Conservation (phyloP, 106 monocot genomes). For the Apostasia ramifera region DNA sequence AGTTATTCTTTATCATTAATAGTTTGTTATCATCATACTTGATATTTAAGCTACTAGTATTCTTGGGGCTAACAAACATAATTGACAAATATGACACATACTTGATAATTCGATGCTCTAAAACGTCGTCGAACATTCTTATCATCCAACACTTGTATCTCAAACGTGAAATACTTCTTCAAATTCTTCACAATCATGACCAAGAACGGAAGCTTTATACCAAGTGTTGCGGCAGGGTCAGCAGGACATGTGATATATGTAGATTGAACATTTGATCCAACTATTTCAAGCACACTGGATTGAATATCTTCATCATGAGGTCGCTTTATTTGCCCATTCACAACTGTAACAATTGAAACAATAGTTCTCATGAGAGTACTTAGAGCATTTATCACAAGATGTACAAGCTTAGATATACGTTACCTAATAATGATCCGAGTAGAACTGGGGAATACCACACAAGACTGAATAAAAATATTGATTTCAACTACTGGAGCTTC, state of each 20-base stretch:
- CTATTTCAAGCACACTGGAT: constrained; percentile 90
- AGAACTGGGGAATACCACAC: too few relatives aligned
- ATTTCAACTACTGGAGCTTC: too few relatives aligned
- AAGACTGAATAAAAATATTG: too few relatives aligned
- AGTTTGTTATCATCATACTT: too few relatives aligned
- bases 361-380: neutral
- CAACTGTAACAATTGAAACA: constrained; percentile 41
- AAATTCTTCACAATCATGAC: constrained; percentile 93
- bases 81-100: constrained; percentile 16
- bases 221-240: constrained; percentile 90
- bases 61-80: too few relatives aligned
- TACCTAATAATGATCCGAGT: too few relatives aligned
- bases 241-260: constrained; percentile 95
- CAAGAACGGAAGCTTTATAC: constrained; percentile 91
- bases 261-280: constrained; percentile 90
- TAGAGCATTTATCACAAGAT: neutral
- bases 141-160: constrained; percentile 97
- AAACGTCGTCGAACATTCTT: constrained; percentile 94
- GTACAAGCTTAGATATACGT: too few relatives aligned
- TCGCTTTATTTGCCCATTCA: constrained; percentile 86
- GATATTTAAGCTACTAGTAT: too few relatives aligned
- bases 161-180: constrained; percentile 98
- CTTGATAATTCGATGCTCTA: constrained; percentile 96
- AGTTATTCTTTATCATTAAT: too few relatives aligned
- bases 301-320: constrained; percentile 96